Evolutionary conservation across 225 moss, liverwort and hornwort species (phyloP).

Genomic region (Antitrichia curtipendula): DNA sequence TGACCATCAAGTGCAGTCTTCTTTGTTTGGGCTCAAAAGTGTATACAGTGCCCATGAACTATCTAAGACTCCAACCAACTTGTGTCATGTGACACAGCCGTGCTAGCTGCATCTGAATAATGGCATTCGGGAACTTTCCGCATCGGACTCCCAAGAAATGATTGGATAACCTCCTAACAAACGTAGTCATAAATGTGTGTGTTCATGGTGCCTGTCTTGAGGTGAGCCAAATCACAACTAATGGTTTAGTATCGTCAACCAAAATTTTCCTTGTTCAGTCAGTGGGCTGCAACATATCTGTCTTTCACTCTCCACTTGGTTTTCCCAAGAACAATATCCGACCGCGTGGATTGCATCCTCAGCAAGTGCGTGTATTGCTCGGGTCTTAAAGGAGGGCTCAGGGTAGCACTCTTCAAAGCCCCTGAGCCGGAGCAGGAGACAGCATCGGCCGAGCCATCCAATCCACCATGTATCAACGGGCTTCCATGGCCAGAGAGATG

Average conservation of each 20-base stretch:
- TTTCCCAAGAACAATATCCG: constrained; percentile 72
- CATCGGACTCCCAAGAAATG: background rate
- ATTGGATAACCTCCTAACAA: background rate
- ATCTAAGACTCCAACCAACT: background rate
- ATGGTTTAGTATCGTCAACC: background rate
- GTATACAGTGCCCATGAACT: background rate
- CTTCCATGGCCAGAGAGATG: constrained; percentile 1
- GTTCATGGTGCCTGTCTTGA: background rate
- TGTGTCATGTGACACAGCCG: background rate
- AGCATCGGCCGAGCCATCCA: constrained; percentile 67
- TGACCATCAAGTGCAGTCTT: background rate
- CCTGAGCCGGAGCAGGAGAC: constrained; percentile 58
- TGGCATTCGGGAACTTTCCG: background rate
- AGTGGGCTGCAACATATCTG: constrained; percentile 30
- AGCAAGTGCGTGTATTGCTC: constrained; percentile 67
- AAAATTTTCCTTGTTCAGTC: background rate
- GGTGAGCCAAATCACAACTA: background rate
- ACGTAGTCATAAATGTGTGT: background rate
- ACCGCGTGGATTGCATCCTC: constrained; percentile 49
- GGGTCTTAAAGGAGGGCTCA: background rate
- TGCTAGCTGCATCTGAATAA: background rate
- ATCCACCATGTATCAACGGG: constrained; percentile 21
- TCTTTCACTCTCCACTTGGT: constrained; percentile 69
- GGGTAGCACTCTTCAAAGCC: constrained; percentile 38
- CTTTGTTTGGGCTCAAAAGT: no score